Evolutionary conservation across 129 eudicot species (phyloP).

Genomic region (Chrysanthemum lavandulifolium): DNA sequence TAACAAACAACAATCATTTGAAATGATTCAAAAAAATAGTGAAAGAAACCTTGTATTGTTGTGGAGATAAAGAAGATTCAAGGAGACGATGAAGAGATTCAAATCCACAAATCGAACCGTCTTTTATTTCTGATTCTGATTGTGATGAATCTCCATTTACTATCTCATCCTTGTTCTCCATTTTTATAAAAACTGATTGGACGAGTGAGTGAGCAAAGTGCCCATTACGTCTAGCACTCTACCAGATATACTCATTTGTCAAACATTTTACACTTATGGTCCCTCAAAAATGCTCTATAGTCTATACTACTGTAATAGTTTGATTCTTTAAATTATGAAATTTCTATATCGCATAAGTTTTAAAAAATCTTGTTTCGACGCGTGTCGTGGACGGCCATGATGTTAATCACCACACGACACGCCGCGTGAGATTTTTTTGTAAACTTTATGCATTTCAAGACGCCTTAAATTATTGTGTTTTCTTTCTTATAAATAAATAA

Average conservation of each 20-base stretch:
- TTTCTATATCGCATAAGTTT: no score
- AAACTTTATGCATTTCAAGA: no score
- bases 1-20: neutral
- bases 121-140: conserved; percentile 22
- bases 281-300: neutral
- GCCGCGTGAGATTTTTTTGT: no score
- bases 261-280: neutral
- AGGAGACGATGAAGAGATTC: conserved; percentile 87
- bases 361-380: no score
- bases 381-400: no score
- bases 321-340: neutral
- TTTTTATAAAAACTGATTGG: conserved; percentile 6
- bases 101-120: conserved; percentile 82
- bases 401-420: no score
- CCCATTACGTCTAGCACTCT: neutral
- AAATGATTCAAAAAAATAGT: neutral
- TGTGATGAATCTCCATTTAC: conserved; percentile 34
- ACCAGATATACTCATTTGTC: neutral
- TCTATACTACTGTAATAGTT: neutral
- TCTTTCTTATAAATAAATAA: no score
- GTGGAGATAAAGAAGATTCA: conserved; percentile 68
- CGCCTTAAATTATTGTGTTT: neutral
- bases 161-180: conserved; percentile 37
- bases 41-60: conserved; percentile 55
- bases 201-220: neutral